Evolutionary conservation across 768 basidiomycete species (phyloP), one percentile per base, ranked within the genome.

Genomic region (Trametes maxima): DNA sequence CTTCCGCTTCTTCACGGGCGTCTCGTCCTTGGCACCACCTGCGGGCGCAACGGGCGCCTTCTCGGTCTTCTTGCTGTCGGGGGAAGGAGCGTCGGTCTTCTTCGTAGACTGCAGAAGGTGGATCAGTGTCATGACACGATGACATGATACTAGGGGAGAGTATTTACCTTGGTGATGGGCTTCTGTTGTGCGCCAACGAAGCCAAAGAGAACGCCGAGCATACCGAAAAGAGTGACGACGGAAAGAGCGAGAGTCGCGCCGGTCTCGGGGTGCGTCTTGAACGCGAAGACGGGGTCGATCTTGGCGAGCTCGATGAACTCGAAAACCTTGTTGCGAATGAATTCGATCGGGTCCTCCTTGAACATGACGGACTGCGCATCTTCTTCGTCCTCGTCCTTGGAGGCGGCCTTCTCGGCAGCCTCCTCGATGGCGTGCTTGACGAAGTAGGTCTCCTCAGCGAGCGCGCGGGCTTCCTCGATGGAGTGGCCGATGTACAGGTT

Each of bases 401-500:
- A 67, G 0, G 66, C 69, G 24, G 82, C 79, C 75, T 89, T 87
- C 47, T 80, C 81, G 42, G 75, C 74, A 5, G 81, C 85, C 68
- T 82, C 80, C 76, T 98, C 96, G 48, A 94, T 79, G 10, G 85
- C 76, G 73, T 91, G 89, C 87, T 98, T 98, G 76, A 96, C 73
- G 67, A 86, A 85, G 77, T 91, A 99, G n/a, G 94, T 92, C 77
- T 95, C 93, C 16, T 79, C 77, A 57, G 94, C 93, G 67, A 99
- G 76, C 12, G 78, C 76, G 74, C 90, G 86, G 64, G 97, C 97
- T 62, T 96, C 94, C 40, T 86, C 85, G 59, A 85, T 72, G 19
- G 94, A 95, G 81, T 95, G 89, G 60, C 95, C 95, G 60, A 99
- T 76, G 79, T 94, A 98, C 72, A 99, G 86, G 80, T 94, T 95